Conservation (phyloP, 148 eudicot genomes). For the Silene uniflora region DNA sequence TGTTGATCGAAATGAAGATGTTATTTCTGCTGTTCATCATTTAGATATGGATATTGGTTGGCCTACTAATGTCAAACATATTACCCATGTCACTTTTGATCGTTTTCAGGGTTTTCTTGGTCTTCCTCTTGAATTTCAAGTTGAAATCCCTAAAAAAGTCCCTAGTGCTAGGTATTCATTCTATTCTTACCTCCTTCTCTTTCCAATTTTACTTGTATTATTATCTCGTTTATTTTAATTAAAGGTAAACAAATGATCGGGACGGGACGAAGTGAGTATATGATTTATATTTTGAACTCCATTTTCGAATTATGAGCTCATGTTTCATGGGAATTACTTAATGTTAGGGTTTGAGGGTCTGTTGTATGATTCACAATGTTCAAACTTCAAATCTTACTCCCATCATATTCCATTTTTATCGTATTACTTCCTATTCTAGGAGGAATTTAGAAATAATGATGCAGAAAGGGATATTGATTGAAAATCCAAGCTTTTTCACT, state of each 20-base stretch:
- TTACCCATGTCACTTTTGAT: slow-evolving; percentile 89
- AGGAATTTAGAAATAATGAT: too few relatives aligned
- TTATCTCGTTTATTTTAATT: neutral
- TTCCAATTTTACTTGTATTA: neutral
- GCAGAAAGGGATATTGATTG: too few relatives aligned
- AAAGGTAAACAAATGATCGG: too few relatives aligned
- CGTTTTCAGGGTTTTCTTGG: slow-evolving; percentile 83
- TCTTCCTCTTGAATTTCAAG: slow-evolving; percentile 69
- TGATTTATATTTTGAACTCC: neutral
- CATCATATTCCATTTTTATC: too few relatives aligned
- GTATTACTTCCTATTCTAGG: too few relatives aligned
- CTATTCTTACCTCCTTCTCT: neutral
- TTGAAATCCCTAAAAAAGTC: slow-evolving; percentile 62
- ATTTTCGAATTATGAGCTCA: too few relatives aligned
- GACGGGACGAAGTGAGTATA: too few relatives aligned
- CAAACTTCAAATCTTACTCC: too few relatives aligned
- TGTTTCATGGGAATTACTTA: too few relatives aligned
- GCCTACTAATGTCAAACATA: slow-evolving; percentile 88
- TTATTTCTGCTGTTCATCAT: slow-evolving; percentile 40
- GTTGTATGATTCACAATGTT: too few relatives aligned
- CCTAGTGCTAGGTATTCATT: slow-evolving; percentile 80
- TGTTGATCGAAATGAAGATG: slow-evolving; percentile 38
- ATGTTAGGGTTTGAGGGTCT: too few relatives aligned
- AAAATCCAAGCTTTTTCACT: too few relatives aligned
- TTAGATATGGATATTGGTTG: slow-evolving; percentile 97